These are phyloP conservation scores for Acmispon strigosus DNA, from an alignment of 306 rosid species.

Conservation along the genomic window DNA sequence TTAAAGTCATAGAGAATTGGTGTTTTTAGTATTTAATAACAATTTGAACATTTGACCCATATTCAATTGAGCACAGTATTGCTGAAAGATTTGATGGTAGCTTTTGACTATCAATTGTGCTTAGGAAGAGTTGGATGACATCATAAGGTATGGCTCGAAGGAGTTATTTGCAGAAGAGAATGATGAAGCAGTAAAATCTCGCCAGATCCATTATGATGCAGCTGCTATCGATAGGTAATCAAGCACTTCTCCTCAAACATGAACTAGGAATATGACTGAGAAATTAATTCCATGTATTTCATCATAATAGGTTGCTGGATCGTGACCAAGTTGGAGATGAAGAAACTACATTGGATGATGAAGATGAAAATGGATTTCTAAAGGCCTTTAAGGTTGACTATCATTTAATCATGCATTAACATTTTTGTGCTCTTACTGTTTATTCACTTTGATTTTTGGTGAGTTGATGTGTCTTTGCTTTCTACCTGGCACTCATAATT, in stretches of 20 bases:
- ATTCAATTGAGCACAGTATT: constrained; percentile 1
- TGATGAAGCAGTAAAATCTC: constrained; percentile 90
- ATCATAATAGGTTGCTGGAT: constrained; percentile 65
- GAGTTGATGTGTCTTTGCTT: constrained; percentile 7
- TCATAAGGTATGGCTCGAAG: constrained; percentile 91
- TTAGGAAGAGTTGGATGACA: constrained; percentile 97
- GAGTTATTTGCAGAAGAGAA: constrained; percentile 96
- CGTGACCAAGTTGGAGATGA: constrained; percentile 90
- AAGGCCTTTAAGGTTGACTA: constrained; percentile 83
- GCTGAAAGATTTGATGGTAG: constrained; percentile 23
- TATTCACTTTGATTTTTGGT: neutral
- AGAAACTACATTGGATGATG: constrained; percentile 78
- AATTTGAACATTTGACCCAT: neutral
- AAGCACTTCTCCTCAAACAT: neutral
- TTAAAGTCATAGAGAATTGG: neutral
- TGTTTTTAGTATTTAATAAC: neutral
- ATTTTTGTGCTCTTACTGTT: constrained; percentile 18
- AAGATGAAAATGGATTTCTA: constrained; percentile 90
- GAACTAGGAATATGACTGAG: constrained; percentile 14
- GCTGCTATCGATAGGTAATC: constrained; percentile 87
- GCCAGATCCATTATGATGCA: constrained; percentile 96
- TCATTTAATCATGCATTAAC: constrained; percentile 12
- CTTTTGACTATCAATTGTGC: constrained; percentile 17
- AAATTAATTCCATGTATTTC: constrained; percentile 17
- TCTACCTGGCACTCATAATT: neutral